Evolutionary conservation across 192 early-diverging fungal species (phyloP), one percentile per base, ranked within the genome.

Genomic region (Chytriomyces sp.): DNA sequence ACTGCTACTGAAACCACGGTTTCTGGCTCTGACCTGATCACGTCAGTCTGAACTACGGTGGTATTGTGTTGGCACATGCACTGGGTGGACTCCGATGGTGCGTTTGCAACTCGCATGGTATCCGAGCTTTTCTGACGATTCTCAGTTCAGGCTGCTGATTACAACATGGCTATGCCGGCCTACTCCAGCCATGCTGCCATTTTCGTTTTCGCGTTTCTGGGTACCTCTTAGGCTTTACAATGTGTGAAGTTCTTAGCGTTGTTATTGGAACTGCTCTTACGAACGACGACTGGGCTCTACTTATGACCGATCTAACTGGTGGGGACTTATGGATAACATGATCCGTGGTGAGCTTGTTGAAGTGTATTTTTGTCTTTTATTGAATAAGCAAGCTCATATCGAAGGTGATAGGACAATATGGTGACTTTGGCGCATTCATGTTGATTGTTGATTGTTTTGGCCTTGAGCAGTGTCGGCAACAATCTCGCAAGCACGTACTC

Each of bases 401-500:
- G n/a, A n/a, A n/a, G n/a, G n/a, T n/a, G n/a, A n/a, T n/a, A n/a
- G n/a, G n/a, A n/a, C n/a, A n/a, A n/a, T n/a, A n/a, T n/a, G n/a
- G n/a, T n/a, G 44, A 61, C 10, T 41, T 49, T 38, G 60, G 62
- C 25, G 64, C 60, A 39, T 74, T 74, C 53, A 32, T 74, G 31
- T 53, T 74, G 44, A 19, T 57, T n/a, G n/a, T n/a, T n/a, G n/a
- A 56, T 74, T 25, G 37, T 74, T 5, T 33, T 74, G 40, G 33
- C 73, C 28, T 36, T 74, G 19, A 63, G 59, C 19, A 61, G 60
- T n/a, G 60, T 74, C 40, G 61, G 59, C 64, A 74, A 74, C 64
- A 74, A 74, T 36, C 56, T 74, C 10, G 64, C 73, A 26, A 74
- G 64, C 73, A 74, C 73, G n/a, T 74, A 74, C 33, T 74, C 73